phyloP scores from a whole-genome alignment of 768 basidiomycete genomes.

The Tremella fuciformis region DNA sequence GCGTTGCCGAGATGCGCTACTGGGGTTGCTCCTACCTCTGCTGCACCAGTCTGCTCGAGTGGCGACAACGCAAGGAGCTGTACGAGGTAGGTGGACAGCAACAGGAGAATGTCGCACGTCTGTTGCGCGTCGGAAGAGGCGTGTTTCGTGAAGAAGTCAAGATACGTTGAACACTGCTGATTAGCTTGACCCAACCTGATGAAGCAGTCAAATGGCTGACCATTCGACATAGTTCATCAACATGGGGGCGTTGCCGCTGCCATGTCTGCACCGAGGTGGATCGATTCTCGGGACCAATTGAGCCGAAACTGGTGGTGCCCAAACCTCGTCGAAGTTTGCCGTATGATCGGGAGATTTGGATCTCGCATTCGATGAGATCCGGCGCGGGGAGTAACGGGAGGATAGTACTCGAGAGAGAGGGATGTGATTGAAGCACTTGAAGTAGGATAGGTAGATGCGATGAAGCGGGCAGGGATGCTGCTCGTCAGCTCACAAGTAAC shows the following conservation, averaged over 20 bases:
- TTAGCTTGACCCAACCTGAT: conserved; percentile 1
- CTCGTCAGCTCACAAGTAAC: neutral
- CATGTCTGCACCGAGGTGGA: conserved; percentile 16
- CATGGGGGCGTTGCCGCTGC: conserved; percentile 12
- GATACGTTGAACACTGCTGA: neutral
- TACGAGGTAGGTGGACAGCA: neutral
- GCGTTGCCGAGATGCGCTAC: conserved; percentile 20
- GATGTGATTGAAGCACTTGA: conserved; percentile 27
- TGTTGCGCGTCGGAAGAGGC: neutral
- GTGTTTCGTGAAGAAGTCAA: conserved; percentile 4
- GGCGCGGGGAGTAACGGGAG: conserved; percentile 33
- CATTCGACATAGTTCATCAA: conserved; percentile 24
- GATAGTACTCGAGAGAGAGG: conserved; percentile 20
- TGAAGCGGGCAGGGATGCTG: conserved; percentile 38
- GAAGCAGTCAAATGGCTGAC: conserved; percentile 23
- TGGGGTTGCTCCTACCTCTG: neutral
- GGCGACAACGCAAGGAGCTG: neutral
- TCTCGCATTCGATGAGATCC: conserved; percentile 28
- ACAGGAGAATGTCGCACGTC: neutral
- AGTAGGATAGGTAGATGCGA: conserved; percentile 40
- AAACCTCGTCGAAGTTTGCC: neutral
- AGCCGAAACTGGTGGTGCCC: conserved; percentile 17
- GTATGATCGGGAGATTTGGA: conserved; percentile 3
- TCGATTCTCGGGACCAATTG: conserved; percentile 14
- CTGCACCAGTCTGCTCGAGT: conserved; percentile 15